phyloP scores from a whole-genome alignment of 805 yeast species.

The Suhomyces emberorum region DNA sequence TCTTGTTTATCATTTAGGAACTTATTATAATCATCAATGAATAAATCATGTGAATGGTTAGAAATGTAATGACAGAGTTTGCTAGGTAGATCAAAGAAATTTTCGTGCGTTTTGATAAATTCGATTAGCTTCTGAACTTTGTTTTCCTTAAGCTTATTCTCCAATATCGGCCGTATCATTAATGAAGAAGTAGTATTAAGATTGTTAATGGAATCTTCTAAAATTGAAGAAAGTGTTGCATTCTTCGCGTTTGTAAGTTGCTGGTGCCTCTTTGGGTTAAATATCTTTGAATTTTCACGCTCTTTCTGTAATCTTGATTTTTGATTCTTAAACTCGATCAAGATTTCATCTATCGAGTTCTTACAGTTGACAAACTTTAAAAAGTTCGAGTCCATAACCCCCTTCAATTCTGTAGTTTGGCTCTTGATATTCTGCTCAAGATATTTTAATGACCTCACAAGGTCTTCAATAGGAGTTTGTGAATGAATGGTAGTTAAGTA shows the following conservation, averaged over 20 bases:
- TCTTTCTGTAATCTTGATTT: slow-evolving; percentile 36
- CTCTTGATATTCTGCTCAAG: slow-evolving; percentile 32
- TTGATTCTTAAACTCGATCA: slow-evolving; percentile 30
- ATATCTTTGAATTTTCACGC: slow-evolving; percentile 31
- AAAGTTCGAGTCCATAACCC: slow-evolving; percentile 36
- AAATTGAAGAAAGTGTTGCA: slow-evolving; percentile 27
- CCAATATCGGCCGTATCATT: slow-evolving; percentile 41
- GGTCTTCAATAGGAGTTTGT: slow-evolving; percentile 36
- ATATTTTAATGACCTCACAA: slow-evolving; percentile 25
- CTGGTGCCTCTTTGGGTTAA: slow-evolving; percentile 29
- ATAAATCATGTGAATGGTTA: slow-evolving; percentile 31
- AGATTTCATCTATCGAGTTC: slow-evolving; percentile 35
- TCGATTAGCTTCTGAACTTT: slow-evolving; percentile 35
- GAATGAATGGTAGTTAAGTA: slow-evolving; percentile 35
- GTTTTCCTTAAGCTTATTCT: slow-evolving; percentile 32
- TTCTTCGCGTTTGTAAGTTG: slow-evolving; percentile 8
- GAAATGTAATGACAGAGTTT: slow-evolving; percentile 26
- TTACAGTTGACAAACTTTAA: slow-evolving; percentile 35
- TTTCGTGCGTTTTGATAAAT: slow-evolving; percentile 28
- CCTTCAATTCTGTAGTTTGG: slow-evolving; percentile 35
- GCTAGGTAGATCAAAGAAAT: slow-evolving; percentile 37
- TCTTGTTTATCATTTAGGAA: slow-evolving; percentile 25
- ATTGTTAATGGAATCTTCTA: slow-evolving; percentile 39
- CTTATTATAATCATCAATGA: slow-evolving; percentile 33
- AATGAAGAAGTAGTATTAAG: slow-evolving; percentile 34